phyloP scores from a whole-genome alignment of 805 yeast genomes.

The Sporopachydermia lactativora region DNA sequence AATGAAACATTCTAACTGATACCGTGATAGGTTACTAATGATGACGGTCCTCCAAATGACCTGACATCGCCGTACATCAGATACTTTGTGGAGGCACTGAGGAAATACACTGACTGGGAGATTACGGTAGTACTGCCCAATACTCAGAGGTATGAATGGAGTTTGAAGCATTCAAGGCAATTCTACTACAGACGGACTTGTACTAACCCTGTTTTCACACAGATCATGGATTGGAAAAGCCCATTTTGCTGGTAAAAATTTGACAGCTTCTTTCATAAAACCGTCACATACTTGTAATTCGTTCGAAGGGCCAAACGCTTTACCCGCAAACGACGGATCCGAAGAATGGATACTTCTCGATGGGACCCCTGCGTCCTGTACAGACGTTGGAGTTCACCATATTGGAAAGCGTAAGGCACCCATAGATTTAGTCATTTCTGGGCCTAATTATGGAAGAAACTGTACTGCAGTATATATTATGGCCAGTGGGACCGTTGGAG shows the following conservation, averaged over 20 bases:
- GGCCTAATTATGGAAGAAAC: slow-evolving; percentile 94
- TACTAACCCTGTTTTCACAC: slow-evolving; percentile 17
- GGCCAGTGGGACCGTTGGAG: slow-evolving; percentile 93
- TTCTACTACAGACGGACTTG: background rate
- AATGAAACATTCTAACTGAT: no score
- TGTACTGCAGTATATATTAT: slow-evolving; percentile 79
- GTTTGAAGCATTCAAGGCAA: no score
- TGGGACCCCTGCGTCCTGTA: slow-evolving; percentile 94
- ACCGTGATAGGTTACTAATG: slow-evolving; percentile 49
- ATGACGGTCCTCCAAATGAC: slow-evolving; percentile 88
- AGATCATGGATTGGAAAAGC: slow-evolving; percentile 98
- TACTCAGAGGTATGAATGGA: slow-evolving; percentile 32
- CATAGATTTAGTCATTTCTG: slow-evolving; percentile 79
- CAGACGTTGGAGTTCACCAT: slow-evolving; percentile 80
- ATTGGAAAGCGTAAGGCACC: slow-evolving; percentile 36
- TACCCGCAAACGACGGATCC: slow-evolving; percentile 7
- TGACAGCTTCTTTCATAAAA: slow-evolving; percentile 51
- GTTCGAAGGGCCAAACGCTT: slow-evolving; percentile 20
- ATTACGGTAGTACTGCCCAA: slow-evolving; percentile 72
- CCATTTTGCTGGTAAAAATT: slow-evolving; percentile 67
- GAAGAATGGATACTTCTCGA: slow-evolving; percentile 81
- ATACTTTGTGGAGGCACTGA: slow-evolving; percentile 59
- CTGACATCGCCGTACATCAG: slow-evolving; percentile 74
- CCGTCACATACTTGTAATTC: slow-evolving; percentile 28
- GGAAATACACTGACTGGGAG: slow-evolving; percentile 63